Conservation (phyloP, 106 monocot species). For the Vanilla planifolia region DNA sequence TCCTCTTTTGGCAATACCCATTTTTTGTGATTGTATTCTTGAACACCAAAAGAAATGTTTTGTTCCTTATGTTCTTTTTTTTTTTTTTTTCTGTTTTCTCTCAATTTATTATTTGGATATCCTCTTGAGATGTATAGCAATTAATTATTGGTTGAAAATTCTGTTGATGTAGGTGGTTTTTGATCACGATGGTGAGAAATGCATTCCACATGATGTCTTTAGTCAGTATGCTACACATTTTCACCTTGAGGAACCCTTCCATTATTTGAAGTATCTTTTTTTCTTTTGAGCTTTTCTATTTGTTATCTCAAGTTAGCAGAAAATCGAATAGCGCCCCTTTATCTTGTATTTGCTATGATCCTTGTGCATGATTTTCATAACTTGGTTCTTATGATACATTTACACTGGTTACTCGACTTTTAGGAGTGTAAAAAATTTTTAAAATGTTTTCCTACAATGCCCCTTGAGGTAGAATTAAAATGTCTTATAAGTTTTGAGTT, state of each 20-base stretch:
- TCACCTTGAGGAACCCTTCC: not conserved
- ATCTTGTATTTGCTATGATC: too few species aligned
- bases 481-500: too few species aligned
- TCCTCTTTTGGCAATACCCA: not conserved
- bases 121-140: not conserved
- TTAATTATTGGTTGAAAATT: slow-evolving; percentile 4
- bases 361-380: too few species aligned
- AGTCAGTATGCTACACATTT: slow-evolving; percentile 9
- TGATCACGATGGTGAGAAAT: slow-evolving; percentile 96
- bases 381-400: too few species aligned
- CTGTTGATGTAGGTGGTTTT: slow-evolving; percentile 87
- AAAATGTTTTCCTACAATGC: too few species aligned
- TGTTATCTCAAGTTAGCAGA: not conserved
- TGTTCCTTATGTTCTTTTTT: not conserved
- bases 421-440: too few species aligned
- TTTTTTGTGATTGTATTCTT: not conserved
- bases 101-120: not conserved
- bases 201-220: slow-evolving; percentile 13
- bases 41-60: not conserved
- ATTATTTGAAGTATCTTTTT: not conserved
- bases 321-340: too few species aligned
- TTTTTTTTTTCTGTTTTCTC: not conserved
- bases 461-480: too few species aligned
- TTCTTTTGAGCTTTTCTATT: not conserved
- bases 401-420: too few species aligned